A percentile compares a stretch with the other conserved stretches of the same genome.
phyloP scores from a whole-genome alignment of 1,284 basidiomycete genomes.

The Pseudozyma pruni region DNA sequence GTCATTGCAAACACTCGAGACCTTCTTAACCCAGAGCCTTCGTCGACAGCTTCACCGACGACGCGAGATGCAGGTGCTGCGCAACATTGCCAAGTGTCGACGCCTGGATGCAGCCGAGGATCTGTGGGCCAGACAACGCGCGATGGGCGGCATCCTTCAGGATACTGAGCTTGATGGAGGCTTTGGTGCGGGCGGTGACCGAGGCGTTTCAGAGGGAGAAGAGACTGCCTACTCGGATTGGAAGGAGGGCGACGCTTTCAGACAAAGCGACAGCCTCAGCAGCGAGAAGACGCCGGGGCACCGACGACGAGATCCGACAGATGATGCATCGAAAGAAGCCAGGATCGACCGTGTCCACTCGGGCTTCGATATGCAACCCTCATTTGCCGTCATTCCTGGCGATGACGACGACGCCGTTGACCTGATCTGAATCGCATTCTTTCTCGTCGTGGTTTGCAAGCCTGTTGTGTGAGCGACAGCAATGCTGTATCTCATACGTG shows the following conservation, averaged over 20 bases:
- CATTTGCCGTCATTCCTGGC: slow-evolving; percentile 7
- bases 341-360: slow-evolving; percentile 11
- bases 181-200: slow-evolving; percentile 4
- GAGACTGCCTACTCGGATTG: slow-evolving; percentile 13
- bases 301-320: neutral
- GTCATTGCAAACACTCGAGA: slow-evolving; percentile 52
- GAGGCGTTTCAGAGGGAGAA: neutral
- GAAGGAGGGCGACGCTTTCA: slow-evolving; percentile 6
- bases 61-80: slow-evolving; percentile 48
- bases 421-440: slow-evolving; percentile 15
- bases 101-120: slow-evolving; percentile 52
- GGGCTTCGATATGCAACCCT: slow-evolving; percentile 12
- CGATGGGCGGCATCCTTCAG: slow-evolving; percentile 50
- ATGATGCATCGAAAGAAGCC: slow-evolving; percentile 8
- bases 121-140: slow-evolving; percentile 50
- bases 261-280: neutral
- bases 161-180: slow-evolving; percentile 34
- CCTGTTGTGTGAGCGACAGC: too few relatives aligned
- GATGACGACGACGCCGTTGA: slow-evolving; percentile 16
- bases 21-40: slow-evolving; percentile 54
- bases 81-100: slow-evolving; percentile 47
- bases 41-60: slow-evolving; percentile 44
- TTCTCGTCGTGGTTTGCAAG: too few relatives aligned
- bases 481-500: too few relatives aligned
- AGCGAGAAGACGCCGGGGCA: slow-evolving; percentile 4